Base-by-base conservation (phyloP, 148 eudicot genomes). In the Bassia scoparia region DNA sequence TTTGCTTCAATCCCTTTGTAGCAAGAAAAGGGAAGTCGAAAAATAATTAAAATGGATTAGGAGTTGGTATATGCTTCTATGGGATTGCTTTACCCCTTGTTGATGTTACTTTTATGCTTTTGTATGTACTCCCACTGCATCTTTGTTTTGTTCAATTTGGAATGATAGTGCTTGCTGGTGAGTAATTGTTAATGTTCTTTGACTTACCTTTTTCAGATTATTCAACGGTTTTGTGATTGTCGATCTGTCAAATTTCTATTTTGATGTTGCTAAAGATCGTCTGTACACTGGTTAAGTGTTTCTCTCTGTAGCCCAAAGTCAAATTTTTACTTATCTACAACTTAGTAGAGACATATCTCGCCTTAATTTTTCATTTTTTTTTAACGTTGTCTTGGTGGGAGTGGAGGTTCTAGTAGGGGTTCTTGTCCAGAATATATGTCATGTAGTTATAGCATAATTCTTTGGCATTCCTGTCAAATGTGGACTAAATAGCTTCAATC, bases 201-300 rank as follows among this genome's bases (percentile, higher is more conserved):
- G 33, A 69, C 41, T 74, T 43, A 62, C 38, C 13, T 52, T 58
- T 72, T 46, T 55, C 93, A 91, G 98, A 89, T 78, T 62, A 87
- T 95, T 76, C 98, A 95, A 70, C 89, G 97, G 73, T 95, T 91
- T n/a, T 71, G 93, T 88, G 74, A 86, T 95, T 61, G 97, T 95
- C 67, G 98, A 95, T 85, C 89, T 95, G 76, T 95, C 98, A 84
- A 95, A 91, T 78, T 95, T 95, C 83, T 95, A 95, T 82, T 83
- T 95, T 71, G 97, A 95, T 71, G 92, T 89, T 38, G 96, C 98
- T 67, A 95, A 95, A 81, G 97, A 95, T 81, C 90, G 98, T 75
- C 90, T 95, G 65, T 95, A 95, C 79, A 93, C 87, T 31, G 98
- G 98, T 97, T 95, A 82, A 85, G 85, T 67, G 31, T 70, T 68